These are phyloP conservation scores for Talaromyces sp. DNA, from an alignment of 2,329 filamentous ascomycete species.

Conservation along the genomic window DNA sequence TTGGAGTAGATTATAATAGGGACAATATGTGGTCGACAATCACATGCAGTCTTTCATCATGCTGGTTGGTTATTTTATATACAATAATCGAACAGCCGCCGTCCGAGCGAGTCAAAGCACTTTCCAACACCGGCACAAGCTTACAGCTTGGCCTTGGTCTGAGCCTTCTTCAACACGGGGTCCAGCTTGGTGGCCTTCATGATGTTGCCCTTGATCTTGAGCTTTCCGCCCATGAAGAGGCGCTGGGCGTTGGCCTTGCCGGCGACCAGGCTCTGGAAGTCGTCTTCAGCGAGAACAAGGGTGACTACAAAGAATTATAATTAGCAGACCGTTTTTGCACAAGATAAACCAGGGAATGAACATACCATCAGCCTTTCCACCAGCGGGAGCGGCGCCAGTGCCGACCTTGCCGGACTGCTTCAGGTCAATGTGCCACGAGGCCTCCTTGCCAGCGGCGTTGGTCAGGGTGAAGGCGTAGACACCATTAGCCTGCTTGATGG, in stretches of 20 bases:
- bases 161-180: constrained; percentile 82
- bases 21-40: neutral
- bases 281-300: constrained; percentile 74
- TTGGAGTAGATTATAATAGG: neutral
- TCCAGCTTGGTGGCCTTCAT: constrained; percentile 98
- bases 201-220: constrained; percentile 96
- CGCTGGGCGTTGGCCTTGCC: constrained; percentile 93
- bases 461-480: constrained; percentile 91
- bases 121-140: neutral
- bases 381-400: constrained; percentile 62
- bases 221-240: constrained; percentile 95
- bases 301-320: constrained; percentile 56
- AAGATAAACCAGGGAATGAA: neutral
- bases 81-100: constrained; percentile 1
- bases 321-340: neutral
- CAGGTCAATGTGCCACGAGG: constrained; percentile 92
- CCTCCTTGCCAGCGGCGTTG: constrained; percentile 72
- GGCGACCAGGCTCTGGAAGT: constrained; percentile 75
- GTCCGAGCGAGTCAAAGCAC: neutral
- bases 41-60: neutral
- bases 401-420: constrained; percentile 82
- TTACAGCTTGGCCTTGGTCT: constrained; percentile 78
- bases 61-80: constrained; percentile 5
- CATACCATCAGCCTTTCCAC: constrained; percentile 77
- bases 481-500: constrained; percentile 80